These are phyloP conservation scores for Domatiomyces catenatus DNA, from an alignment of 2,329 filamentous ascomycete species.

Conservation along the genomic window DNA sequence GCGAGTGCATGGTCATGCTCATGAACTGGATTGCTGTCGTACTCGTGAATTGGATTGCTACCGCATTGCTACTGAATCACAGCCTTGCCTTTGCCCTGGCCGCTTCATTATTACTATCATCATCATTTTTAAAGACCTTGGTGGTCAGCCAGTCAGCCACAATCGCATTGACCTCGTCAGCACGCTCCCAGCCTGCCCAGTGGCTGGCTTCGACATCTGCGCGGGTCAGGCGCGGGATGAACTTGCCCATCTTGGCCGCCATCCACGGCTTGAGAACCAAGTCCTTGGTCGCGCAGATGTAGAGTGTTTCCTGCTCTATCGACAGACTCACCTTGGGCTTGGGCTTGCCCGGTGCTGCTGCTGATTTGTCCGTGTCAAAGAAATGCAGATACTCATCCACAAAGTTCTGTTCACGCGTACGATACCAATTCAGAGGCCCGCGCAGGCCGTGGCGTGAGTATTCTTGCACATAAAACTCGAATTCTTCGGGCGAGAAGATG, in stretches of 20 bases:
- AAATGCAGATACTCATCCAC: constrained; percentile 49
- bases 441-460: constrained; percentile 58
- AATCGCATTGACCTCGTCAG: constrained; percentile 52
- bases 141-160: constrained; percentile 52
- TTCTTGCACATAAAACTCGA: constrained; percentile 61
- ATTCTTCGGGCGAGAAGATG: constrained; percentile 51
- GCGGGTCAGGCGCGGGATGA: constrained; percentile 41
- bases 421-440: constrained; percentile 82
- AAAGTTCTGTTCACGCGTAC: constrained; percentile 55
- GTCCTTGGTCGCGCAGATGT: constrained; percentile 59
- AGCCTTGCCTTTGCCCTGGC: background rate
- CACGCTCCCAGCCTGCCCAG: constrained; percentile 68
- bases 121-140: constrained; percentile 33
- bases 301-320: constrained; percentile 37
- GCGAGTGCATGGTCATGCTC: too few relatives aligned
- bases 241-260: constrained; percentile 53
- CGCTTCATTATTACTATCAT: constrained; percentile 23
- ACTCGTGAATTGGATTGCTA: too few relatives aligned
- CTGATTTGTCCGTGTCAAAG: constrained; percentile 5
- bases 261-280: constrained; percentile 56
- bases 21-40: too few relatives aligned
- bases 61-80: background rate
- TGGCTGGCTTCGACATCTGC: constrained; percentile 56
- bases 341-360: background rate
- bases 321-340: background rate